Base-by-base conservation (phyloP, 1,284 basidiomycete genomes). In the Trametes pubescens region DNA sequence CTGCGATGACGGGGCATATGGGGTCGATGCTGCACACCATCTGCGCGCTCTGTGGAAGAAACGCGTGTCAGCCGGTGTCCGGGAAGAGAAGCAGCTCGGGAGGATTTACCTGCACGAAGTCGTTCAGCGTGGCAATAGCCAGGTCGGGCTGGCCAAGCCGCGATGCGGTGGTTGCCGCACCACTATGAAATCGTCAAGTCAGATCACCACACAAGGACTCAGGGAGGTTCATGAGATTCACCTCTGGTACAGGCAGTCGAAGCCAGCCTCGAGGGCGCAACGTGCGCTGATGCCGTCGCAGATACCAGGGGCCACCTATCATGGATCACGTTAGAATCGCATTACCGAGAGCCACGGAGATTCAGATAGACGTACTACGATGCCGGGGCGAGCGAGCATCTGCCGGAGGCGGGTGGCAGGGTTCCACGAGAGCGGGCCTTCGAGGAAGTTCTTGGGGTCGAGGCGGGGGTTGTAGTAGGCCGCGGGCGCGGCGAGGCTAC, bases 201-300 rank as follows among this genome's bases (percentile, higher is more conserved):
- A 52, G 44, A 26, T 54, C 21, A 54, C 13, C 47, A 40, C 24
- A 18, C 10, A 43, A 11, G 29, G 38, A 47, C 7, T 68, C 55
- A 46, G 47, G 51, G 56, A 21, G 52, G 26, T 16, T 1, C 6
- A 54, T 34, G 40, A 34, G 4, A 54, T 69, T 46, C 43, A 82
- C 80, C 78, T 91, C 75, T 91, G 90, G 74, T 93, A 93, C 57
- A 92, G 66, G 67, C 90, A 92, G 34, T 85, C 81, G 72, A 93
- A 92, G 49, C 91, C 92, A 48, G 90, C 87, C 75, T 92, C 89
- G 13, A 93, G 78, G 8, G 91, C 91, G 67, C 90, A 89, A 26
- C 92, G 84, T 5, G 92, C 91, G 69, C 88, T 90, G 74, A 93
- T 92, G 57, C 92, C 91, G 67, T 93, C 92, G 70, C 90, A 93